Conservation (phyloP, 306 rosid genomes). For the Cucumis hystrix region DNA sequence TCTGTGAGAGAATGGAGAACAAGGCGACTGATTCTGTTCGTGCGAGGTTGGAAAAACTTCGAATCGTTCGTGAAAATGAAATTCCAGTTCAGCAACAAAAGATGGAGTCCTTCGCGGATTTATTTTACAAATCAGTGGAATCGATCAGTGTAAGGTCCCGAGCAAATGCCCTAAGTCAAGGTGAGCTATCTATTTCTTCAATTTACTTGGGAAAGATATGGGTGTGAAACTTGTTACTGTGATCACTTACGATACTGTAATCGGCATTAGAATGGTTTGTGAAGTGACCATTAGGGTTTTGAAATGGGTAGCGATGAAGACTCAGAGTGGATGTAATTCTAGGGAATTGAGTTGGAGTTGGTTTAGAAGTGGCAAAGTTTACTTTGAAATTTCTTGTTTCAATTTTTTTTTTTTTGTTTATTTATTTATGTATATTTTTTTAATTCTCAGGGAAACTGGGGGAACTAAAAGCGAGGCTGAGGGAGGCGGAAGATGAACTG, state of each 20-base stretch:
- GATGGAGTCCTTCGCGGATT: slow-evolving; percentile 21
- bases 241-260: background rate
- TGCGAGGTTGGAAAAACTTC: slow-evolving; percentile 28
- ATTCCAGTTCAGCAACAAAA: slow-evolving; percentile 23
- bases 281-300: slow-evolving; percentile 25
- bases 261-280: background rate
- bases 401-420: background rate
- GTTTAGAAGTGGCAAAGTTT: background rate
- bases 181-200: slow-evolving; percentile 11
- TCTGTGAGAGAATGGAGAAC: slow-evolving; percentile 15
- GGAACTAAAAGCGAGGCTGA: slow-evolving; percentile 40
- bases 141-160: slow-evolving; percentile 20
- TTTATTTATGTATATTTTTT: background rate
- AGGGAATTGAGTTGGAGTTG: background rate
- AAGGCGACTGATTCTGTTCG: slow-evolving; percentile 15
- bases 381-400: background rate
- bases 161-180: slow-evolving; percentile 36
- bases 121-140: slow-evolving; percentile 25
- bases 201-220: background rate
- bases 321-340: background rate
- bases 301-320: background rate
- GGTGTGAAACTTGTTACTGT: background rate
- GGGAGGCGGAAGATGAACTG: slow-evolving; percentile 71
- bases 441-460: slow-evolving; percentile 29
- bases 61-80: slow-evolving; percentile 28